Percentiles rank a stretch among this genome's conserved stretches.
phyloP scores from a whole-genome alignment of 2,329 filamentous ascomycete genomes.

The Fusarium dlaminii region DNA sequence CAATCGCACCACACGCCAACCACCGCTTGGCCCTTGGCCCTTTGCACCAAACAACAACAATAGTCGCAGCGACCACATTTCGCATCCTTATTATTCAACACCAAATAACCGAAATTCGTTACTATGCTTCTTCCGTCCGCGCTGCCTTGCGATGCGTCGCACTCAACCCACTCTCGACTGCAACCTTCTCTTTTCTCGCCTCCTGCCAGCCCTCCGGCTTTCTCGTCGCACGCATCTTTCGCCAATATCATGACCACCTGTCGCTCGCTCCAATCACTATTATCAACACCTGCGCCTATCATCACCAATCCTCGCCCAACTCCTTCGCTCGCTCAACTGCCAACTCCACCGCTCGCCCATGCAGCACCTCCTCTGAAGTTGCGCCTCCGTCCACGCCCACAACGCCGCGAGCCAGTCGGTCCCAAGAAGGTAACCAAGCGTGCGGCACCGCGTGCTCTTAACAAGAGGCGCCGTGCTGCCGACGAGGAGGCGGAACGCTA shows the following conservation, averaged over 20 bases:
- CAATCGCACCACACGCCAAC: slow-evolving; percentile 40
- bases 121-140: slow-evolving; percentile 69
- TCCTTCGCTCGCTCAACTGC: slow-evolving; percentile 52
- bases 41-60: slow-evolving; percentile 13
- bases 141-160: slow-evolving; percentile 66
- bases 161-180: slow-evolving; percentile 53
- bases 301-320: slow-evolving; percentile 49
- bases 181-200: slow-evolving; percentile 67
- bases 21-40: slow-evolving; percentile 14
- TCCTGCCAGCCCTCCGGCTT: slow-evolving; percentile 63
- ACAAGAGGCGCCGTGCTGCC: slow-evolving; percentile 62
- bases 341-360: slow-evolving; percentile 65
- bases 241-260: slow-evolving; percentile 68
- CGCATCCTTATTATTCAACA: background rate
- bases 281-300: slow-evolving; percentile 52
- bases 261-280: slow-evolving; percentile 68
- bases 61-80: background rate
- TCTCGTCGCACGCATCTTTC: slow-evolving; percentile 57
- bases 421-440: slow-evolving; percentile 64
- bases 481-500: slow-evolving; percentile 59
- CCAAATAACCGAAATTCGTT: slow-evolving; percentile 16
- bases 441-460: slow-evolving; percentile 55
- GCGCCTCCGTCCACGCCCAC: slow-evolving; percentile 60
- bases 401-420: slow-evolving; percentile 45
- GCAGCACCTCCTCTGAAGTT: slow-evolving; percentile 63